phyloP scores from a whole-genome alignment of 331 rosid genomes.

The Malus hybrid region DNA sequence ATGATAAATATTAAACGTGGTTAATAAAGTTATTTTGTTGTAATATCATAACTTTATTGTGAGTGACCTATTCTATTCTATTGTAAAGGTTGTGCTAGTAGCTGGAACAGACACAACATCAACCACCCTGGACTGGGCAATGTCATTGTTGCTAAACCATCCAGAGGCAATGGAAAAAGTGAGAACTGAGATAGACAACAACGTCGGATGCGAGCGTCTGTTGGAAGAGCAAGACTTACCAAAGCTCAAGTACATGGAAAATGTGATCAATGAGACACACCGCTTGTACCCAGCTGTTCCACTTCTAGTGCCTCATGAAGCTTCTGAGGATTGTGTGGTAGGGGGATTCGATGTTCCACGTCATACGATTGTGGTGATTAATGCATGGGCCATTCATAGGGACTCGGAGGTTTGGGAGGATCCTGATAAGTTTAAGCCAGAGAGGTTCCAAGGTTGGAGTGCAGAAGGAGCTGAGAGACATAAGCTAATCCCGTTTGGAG shows the following conservation, averaged over 20 bases:
- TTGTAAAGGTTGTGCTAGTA: conserved; percentile 9
- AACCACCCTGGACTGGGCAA: conserved; percentile 15
- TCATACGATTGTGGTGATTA: conserved; percentile 21
- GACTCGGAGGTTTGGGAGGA: conserved; percentile 24
- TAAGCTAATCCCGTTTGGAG: conserved; percentile 28
- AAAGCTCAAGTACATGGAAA: conserved; percentile 12
- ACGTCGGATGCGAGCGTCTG: not conserved
- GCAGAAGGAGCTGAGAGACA: not conserved
- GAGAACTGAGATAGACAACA: conserved; percentile 2
- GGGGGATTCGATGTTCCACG: conserved; percentile 18
- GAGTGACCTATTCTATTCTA: too few relatives aligned
- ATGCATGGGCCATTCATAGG: conserved; percentile 25
- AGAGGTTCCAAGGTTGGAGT: conserved; percentile 22
- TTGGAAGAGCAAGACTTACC: conserved; percentile 14
- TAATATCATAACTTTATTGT: not conserved
- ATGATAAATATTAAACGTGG: too few relatives aligned
- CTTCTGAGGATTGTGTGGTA: conserved; percentile 14
- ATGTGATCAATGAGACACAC: conserved; percentile 22
- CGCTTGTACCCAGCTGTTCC: conserved; percentile 19
- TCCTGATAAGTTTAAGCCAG: conserved; percentile 18
- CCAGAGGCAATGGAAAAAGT: conserved; percentile 17
- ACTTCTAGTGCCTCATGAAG: conserved; percentile 15
- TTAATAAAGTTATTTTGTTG: too few relatives aligned
- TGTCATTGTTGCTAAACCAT: conserved; percentile 17
- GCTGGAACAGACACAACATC: conserved; percentile 16